A percentile compares a stretch with the other conserved stretches of the same genome.
Evolutionary conservation across 805 yeast species (phyloP).

Genomic region (Saturnispora kantuleensis): DNA sequence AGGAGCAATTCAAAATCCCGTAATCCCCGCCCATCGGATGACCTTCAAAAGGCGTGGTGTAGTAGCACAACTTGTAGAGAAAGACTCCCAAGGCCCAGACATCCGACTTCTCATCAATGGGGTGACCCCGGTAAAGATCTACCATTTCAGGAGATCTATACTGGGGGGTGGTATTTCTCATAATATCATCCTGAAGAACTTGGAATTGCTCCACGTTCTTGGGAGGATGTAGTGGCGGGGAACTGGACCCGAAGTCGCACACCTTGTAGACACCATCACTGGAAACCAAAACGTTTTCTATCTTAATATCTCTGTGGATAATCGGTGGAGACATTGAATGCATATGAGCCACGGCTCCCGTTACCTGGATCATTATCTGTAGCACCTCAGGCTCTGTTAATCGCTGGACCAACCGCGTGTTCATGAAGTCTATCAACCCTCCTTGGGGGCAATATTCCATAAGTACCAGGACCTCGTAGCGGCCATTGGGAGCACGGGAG

Average conservation of each 20-base stretch:
- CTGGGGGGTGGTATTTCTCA: conserved; percentile 79
- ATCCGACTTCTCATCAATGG: conserved; percentile 75
- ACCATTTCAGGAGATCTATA: conserved; percentile 82
- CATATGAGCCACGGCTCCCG: conserved; percentile 70
- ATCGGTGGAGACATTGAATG: conserved; percentile 46
- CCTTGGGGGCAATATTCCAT: conserved; percentile 75
- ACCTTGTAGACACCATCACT: conserved; percentile 50
- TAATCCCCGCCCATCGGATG: conserved; percentile 42
- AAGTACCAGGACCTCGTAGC: conserved; percentile 67
- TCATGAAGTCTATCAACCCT: conserved; percentile 75
- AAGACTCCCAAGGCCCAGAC: conserved; percentile 81
- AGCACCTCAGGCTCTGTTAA: conserved; percentile 60
- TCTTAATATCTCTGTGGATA: conserved; percentile 72
- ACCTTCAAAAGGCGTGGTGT: conserved; percentile 72
- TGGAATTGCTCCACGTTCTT: conserved; percentile 49
- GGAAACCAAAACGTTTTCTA: conserved; percentile 67
- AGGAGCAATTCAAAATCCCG: conserved; percentile 50
- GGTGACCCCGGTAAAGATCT: conserved; percentile 55
- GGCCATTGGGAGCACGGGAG: conserved; percentile 32
- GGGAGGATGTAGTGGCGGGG: conserved; percentile 55
- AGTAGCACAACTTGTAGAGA: conserved; percentile 67
- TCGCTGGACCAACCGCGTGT: conserved; percentile 54
- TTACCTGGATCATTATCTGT: conserved; percentile 56
- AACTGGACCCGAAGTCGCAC: conserved; percentile 79
- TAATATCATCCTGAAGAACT: conserved; percentile 52